A percentile compares a stretch with the other conserved stretches of the same genome.
Evolutionary conservation across 2,329 filamentous ascomycete genomes (phyloP).

Genomic region (Knufia petricola): DNA sequence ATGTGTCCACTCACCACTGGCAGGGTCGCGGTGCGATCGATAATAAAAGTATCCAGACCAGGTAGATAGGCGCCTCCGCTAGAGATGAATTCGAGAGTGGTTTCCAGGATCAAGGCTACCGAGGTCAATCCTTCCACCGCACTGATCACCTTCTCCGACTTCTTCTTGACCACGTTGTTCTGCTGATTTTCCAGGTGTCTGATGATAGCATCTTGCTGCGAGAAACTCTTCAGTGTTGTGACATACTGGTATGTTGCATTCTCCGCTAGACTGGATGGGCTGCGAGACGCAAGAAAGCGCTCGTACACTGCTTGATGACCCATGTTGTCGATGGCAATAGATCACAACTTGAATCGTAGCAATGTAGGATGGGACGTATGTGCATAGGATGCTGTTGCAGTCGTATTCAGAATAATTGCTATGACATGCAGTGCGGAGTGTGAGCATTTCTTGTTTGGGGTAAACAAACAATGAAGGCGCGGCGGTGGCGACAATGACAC

Average conservation of each 20-base stretch:
- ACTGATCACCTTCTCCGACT: constrained; percentile 65
- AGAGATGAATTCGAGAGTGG: constrained; percentile 67
- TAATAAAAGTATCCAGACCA: constrained; percentile 81
- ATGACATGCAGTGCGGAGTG: too few relatives aligned
- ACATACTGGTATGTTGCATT: constrained; percentile 75
- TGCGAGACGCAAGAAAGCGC: constrained; percentile 61
- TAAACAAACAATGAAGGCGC: too few relatives aligned
- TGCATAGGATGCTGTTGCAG: too few relatives aligned
- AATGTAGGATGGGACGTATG: not conserved
- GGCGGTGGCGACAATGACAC: too few relatives aligned
- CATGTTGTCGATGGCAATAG: constrained; percentile 25
- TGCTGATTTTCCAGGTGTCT: constrained; percentile 64
- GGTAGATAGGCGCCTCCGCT: constrained; percentile 82
- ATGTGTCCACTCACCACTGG: constrained; percentile 58
- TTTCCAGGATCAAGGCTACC: constrained; percentile 70
- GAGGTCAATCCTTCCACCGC: constrained; percentile 61
- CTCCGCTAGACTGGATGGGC: constrained; percentile 51
- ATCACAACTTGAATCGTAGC: not conserved
- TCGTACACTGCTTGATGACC: constrained; percentile 49
- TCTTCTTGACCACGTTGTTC: constrained; percentile 68
- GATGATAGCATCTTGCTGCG: constrained; percentile 63
- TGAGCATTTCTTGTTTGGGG: too few relatives aligned
- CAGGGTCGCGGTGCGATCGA: constrained; percentile 68
- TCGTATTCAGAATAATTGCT: too few relatives aligned
- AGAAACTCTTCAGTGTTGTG: constrained; percentile 69